These are phyloP conservation scores for Talaromyces sp. DNA, from an alignment of 2,329 filamentous ascomycete genomes.

Conservation along the genomic window DNA sequence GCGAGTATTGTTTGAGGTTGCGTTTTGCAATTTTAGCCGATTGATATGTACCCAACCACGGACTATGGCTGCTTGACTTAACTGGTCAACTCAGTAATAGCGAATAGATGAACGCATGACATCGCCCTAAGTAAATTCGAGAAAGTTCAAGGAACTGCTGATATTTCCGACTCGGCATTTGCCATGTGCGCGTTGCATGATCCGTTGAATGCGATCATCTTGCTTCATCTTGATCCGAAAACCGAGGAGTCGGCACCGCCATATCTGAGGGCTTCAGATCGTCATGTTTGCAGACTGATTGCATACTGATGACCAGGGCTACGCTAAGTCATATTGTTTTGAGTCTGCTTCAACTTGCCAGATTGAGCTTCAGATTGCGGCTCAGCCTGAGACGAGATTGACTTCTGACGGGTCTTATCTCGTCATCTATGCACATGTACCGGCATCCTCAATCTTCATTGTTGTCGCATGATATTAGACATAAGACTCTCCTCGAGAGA, in stretches of 20 bases:
- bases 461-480: neutral
- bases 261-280: neutral
- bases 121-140: too few species aligned
- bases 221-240: neutral
- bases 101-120: neutral
- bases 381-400: neutral
- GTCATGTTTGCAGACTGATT: neutral
- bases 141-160: neutral
- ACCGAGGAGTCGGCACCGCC: neutral
- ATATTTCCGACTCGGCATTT: neutral
- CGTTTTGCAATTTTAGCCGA: conserved; percentile 14
- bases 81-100: neutral
- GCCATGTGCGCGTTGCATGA: conserved; percentile 4
- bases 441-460: neutral
- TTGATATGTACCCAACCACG: conserved; percentile 1
- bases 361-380: neutral
- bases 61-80: too few species aligned
- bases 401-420: neutral
- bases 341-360: neutral
- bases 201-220: neutral
- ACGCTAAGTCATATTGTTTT: neutral
- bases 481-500: neutral
- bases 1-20: conserved; percentile 14
- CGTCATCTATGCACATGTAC: neutral
- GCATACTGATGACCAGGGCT: neutral